Conservation (phyloP, 2,329 filamentous ascomycete species). For the Sporothrix brunneoviolacea region DNA sequence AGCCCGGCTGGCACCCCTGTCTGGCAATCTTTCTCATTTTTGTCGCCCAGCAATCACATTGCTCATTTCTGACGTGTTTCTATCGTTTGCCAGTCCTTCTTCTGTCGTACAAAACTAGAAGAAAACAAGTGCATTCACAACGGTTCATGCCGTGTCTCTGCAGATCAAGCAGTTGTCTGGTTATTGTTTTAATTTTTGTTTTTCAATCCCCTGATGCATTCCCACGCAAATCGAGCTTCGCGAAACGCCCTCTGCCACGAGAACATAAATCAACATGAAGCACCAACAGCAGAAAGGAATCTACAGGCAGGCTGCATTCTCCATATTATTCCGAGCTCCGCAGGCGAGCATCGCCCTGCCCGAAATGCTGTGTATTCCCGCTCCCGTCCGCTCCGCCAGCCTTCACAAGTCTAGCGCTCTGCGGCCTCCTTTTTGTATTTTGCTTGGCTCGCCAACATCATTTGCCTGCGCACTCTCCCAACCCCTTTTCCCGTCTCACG, state of each 20-base stretch:
- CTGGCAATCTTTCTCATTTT: conserved; percentile 1
- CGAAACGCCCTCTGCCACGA: too few species aligned
- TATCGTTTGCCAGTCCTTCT: conserved; percentile 1
- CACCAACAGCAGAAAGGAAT: too few species aligned
- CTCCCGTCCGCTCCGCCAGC: neutral
- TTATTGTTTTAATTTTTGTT: too few species aligned
- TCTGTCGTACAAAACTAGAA: conserved; percentile 1
- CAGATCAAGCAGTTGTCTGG: too few species aligned
- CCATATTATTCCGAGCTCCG: too few species aligned
- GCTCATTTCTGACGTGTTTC: conserved; percentile 6
- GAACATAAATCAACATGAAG: too few species aligned
- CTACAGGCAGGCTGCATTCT: too few species aligned
- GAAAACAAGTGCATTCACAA: too few species aligned
- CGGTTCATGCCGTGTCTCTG: too few species aligned
- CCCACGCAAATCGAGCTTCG: too few species aligned
- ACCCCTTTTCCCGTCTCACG: neutral
- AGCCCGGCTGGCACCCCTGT: neutral
- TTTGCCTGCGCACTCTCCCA: neutral
- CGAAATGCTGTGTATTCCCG: neutral
- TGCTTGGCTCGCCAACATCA: neutral
- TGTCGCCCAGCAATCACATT: conserved; percentile 2
- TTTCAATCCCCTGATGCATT: too few species aligned
- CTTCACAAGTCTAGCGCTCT: too few species aligned
- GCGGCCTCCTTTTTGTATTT: neutral
- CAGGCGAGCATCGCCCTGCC: neutral